Base-by-base conservation (phyloP, 352 stramenopile species). In the Pythium aphanidermatum region DNA sequence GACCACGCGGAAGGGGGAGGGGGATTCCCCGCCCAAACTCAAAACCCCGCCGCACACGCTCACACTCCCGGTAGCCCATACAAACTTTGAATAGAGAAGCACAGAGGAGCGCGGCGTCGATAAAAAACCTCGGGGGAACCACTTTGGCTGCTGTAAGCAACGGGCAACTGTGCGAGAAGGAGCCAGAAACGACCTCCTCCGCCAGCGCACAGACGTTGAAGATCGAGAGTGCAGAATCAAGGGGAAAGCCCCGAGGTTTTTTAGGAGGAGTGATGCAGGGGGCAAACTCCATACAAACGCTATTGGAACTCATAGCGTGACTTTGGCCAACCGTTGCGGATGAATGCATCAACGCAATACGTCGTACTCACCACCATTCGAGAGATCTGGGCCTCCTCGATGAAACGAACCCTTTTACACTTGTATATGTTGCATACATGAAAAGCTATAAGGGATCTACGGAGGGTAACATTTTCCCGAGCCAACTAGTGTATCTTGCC, bases 231-330 rank as follows among this genome's bases (percentile, higher is more conserved):
- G 58, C 58, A 66, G 51, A 61, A 66, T 66, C 42, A 66, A 66
- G 58, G 58, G 50, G 25, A 44, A 62, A 48, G 13, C 25, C 58
- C 58, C 58, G 58, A 67, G 58, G 58, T 67, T 67, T 67, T 67
- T 67, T 63, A 58, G 51, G 52, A 61, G 58, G 51, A 62, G 38
- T 58, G 58, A 66, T 52, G 25, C 29, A 46, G 20, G 12, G 16
- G 12, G 26, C 0, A 36, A 25, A 10, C 23, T 37, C 56, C 25
- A 56, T 43, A 59, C 56, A 64, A 64, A 59, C 28, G 44, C 48
- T 50, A 34, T 25, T 29, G 46, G 40, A 48, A 43, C 25, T 30
- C 14, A 52, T 16, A n/a, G n/a, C 10, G 16, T 30, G 13, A 23
- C 46, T 62, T 62, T 56, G 33, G 27, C 24, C 9, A n/a, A 16